Base-by-base conservation (phyloP, 345 rosid genomes). In the Gynandropsis gynandra region DNA sequence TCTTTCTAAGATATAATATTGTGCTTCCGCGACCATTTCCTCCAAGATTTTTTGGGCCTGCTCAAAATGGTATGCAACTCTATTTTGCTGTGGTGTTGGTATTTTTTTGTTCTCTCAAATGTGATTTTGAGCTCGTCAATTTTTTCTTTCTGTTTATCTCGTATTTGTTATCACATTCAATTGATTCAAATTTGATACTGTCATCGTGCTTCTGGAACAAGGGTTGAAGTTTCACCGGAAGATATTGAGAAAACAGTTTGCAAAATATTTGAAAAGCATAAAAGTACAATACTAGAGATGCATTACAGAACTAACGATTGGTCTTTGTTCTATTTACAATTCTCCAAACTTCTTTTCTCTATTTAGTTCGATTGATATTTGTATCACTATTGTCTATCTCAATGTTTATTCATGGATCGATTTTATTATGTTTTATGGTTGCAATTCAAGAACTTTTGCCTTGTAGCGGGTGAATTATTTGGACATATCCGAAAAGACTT, bases 281-380 rank as follows among this genome's bases (percentile, higher is more conserved):
- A 75, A 74, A 67, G 49, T 27, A 65, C 69, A 4, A 83, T 88
- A 64, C 46, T 83, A 82, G 87, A 81, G 74, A 68, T 67, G 49
- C 90, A 94, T 2, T 93, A 88, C 52, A 75, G 95, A 58, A 81
- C 80, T 31, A 93, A 93, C 81, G 94, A 95, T 93, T 49, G 44
- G 84, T 68, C 27, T 62, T 53, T 52, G 36, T 43, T 60, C 51
- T 16, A 19, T 40, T 17, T 31, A 24, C 41, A 39, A 10, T 9
- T 34, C 4, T n/a, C n/a, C n/a, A n/a, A 13, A 7, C 40, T 16
- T 39, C 13, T 14, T 4, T 11, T 24, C 42, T 56, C 16, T n/a
- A n/a, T n/a, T n/a, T n/a, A n/a, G n/a, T n/a, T n/a, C n/a, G n/a
- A n/a, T n/a, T n/a, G n/a, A 13, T 40, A 13, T 64, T 35, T 43